Evolutionary conservation across 352 stramenopile genomes (phyloP), one percentile per base, ranked within the genome.

Genomic region (Globisporangium sylvaticum): DNA sequence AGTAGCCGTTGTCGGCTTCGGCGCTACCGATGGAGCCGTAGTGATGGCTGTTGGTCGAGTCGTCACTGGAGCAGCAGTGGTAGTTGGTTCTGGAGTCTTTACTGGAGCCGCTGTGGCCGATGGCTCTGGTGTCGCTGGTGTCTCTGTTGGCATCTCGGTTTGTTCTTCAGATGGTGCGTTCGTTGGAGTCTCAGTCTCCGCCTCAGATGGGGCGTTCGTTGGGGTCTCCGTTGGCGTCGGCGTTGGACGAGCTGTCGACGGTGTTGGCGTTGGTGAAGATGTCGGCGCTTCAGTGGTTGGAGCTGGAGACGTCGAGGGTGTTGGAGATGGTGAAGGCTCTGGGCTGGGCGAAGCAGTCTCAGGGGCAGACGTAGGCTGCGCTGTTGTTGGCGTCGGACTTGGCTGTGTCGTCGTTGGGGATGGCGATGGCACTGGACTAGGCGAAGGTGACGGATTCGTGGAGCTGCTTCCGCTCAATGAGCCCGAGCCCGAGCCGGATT

Each of bases 401-500:
- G 55, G 54, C 20, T 59, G 20, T 18, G 1, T 20, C 4, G 54
- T 60, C 24, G 54, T 60, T 55, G 48, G 48, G 48, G 22, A 25
- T 55, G 48, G n/a, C 9, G 18, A 22, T n/a, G n/a, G n/a, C n/a
- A n/a, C n/a, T n/a, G 48, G 48, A 50, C 65, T 55, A 4, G 65
- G 66, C 1, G 70, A 76, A 32, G 68, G 67, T 1, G 37, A 29
- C 4, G 80, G 31, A 22, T 46, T 77, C 2, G 75, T 71, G 24
- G 48, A 60, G 10, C n/a, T 63, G 10, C 27, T 63, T 0, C 63
- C 55, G 24, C 22, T 58, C 14, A 50, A 55, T 12, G 65, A 58
- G 9, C 46, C 52, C 8, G 65, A 58, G 9, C 46, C 52, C 8
- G 59, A 44, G 14, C 7, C 52, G 6, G 48, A 64, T 22, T 29